phyloP scores from a whole-genome alignment of 1,139 yeast species.

The Debaryomycetaceae sp. region DNA sequence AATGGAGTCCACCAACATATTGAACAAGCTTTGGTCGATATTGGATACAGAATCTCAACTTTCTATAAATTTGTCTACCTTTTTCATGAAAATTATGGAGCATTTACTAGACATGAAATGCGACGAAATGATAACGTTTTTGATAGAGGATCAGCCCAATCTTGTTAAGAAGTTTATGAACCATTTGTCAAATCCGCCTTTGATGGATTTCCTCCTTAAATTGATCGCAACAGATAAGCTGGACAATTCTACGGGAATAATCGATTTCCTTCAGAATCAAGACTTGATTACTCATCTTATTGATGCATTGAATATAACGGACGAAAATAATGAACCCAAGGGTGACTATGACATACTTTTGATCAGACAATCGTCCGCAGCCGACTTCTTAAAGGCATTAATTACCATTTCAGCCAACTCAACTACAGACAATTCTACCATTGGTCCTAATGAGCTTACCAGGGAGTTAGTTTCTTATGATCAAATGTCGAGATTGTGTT shows the following conservation, averaged over 20 bases:
- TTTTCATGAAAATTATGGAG: slow-evolving; percentile 92
- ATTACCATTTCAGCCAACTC: slow-evolving; percentile 64
- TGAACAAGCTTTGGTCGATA: slow-evolving; percentile 75
- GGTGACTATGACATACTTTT: slow-evolving; percentile 42
- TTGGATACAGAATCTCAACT: slow-evolving; percentile 58
- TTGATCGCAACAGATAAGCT: slow-evolving; percentile 79
- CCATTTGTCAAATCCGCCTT: slow-evolving; percentile 80
- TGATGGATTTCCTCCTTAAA: slow-evolving; percentile 78
- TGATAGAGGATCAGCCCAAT: slow-evolving; percentile 59
- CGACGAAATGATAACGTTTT: slow-evolving; percentile 70
- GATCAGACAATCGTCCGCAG: slow-evolving; percentile 43
- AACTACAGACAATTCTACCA: slow-evolving; percentile 77
- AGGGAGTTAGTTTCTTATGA: slow-evolving; percentile 78
- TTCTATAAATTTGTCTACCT: slow-evolving; percentile 75
- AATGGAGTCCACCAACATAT: slow-evolving; percentile 66
- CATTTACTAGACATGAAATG: slow-evolving; percentile 89
- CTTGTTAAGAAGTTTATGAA: slow-evolving; percentile 69
- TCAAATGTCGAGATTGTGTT: slow-evolving; percentile 63
- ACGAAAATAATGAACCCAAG: slow-evolving; percentile 11
- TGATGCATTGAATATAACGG: slow-evolving; percentile 46
- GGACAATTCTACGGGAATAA: slow-evolving; percentile 73
- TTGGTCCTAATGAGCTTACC: slow-evolving; percentile 94
- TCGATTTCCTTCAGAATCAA: slow-evolving; percentile 67
- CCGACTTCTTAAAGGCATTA: slow-evolving; percentile 46
- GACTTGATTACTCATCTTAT: slow-evolving; percentile 57